Conservation (phyloP, 2,329 filamentous ascomycete species). For the Diaporthe citri region DNA sequence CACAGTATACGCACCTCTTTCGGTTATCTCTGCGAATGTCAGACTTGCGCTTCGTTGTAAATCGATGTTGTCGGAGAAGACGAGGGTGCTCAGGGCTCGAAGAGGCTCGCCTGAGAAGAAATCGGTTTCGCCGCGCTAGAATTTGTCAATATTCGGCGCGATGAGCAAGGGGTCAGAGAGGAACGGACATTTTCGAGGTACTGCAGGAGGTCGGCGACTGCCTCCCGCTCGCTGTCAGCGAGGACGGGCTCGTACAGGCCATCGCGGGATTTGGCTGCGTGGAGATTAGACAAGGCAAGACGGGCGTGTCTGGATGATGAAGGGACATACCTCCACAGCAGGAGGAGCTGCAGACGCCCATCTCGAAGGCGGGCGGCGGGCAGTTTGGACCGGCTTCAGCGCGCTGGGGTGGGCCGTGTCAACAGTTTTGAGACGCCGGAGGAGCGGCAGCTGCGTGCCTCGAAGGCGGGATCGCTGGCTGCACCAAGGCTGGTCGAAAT, state of each 20-base stretch:
- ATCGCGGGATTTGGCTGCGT: slow-evolving; percentile 80
- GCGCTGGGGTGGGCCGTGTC: slow-evolving; percentile 30
- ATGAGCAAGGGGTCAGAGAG: not conserved
- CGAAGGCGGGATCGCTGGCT: slow-evolving; percentile 34
- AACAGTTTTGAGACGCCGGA: slow-evolving; percentile 29
- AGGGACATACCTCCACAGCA: slow-evolving; percentile 67
- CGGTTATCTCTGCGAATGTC: slow-evolving; percentile 98
- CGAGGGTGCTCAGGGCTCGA: slow-evolving; percentile 91
- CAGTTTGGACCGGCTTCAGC: slow-evolving; percentile 36
- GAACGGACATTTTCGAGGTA: slow-evolving; percentile 92
- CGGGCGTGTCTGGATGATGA: slow-evolving; percentile 18
- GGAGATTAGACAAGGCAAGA: slow-evolving; percentile 40
- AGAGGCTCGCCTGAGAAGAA: slow-evolving; percentile 98
- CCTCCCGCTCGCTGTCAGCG: slow-evolving; percentile 95
- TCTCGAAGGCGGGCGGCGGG: slow-evolving; percentile 52
- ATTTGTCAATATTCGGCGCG: slow-evolving; percentile 47
- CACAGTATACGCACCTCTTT: slow-evolving; percentile 80
- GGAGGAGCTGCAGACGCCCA: slow-evolving; percentile 73
- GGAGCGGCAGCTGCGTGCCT: slow-evolving; percentile 36
- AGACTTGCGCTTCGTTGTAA: slow-evolving; percentile 96
- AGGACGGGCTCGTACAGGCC: slow-evolving; percentile 88
- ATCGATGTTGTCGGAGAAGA: slow-evolving; percentile 99
- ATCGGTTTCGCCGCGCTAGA: slow-evolving; percentile 92
- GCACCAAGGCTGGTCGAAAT: slow-evolving; percentile 12
- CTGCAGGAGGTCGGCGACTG: slow-evolving; percentile 92